Percentiles rank a stretch among this genome's conserved stretches.
These are phyloP conservation scores for Whalleya microplaca DNA, from an alignment of 2,329 filamentous ascomycete species.

Conservation along the genomic window DNA sequence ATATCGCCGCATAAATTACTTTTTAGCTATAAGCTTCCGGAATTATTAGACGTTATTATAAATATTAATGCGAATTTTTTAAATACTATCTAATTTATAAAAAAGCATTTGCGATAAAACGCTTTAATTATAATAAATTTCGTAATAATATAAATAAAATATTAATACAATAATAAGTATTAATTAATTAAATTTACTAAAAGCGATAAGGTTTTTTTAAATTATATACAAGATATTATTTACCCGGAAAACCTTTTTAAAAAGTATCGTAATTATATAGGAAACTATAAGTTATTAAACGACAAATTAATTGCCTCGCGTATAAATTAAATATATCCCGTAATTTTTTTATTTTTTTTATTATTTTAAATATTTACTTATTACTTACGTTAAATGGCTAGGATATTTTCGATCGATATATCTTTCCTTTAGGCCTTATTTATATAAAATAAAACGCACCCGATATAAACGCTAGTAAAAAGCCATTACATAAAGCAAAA, in stretches of 20 bases:
- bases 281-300: neutral
- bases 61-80: neutral
- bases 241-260: neutral
- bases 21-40: too few species aligned
- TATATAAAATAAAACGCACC: too few species aligned
- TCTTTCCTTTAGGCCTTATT: too few species aligned
- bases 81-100: neutral
- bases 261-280: conserved; percentile 2
- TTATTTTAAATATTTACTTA: too few species aligned
- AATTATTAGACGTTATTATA: neutral
- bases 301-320: neutral
- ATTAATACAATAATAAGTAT: neutral
- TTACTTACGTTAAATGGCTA: too few species aligned
- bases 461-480: neutral
- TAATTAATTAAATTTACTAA: conserved; percentile 1
- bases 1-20: too few species aligned
- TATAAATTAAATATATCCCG: neutral
- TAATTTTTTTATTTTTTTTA: too few species aligned
- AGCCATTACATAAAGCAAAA: neutral
- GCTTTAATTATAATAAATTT: conserved; percentile 4
- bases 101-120: neutral
- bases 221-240: too few species aligned
- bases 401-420: too few species aligned
- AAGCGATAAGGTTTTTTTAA: neutral
- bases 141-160: neutral